Conservation (phyloP, 306 rosid species). For the Purshia tridentata region DNA sequence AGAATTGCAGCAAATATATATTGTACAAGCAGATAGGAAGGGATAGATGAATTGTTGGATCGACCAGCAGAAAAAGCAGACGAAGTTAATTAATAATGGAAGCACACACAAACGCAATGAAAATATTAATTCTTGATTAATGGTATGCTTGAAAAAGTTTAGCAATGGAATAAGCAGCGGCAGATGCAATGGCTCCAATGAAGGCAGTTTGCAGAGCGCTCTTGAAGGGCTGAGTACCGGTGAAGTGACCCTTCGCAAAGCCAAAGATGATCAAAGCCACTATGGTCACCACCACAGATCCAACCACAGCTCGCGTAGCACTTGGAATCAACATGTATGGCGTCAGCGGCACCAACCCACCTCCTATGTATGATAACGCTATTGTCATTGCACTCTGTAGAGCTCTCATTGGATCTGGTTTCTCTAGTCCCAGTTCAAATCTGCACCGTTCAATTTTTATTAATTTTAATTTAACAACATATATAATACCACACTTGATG, state of each 20-base stretch:
- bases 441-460: constrained; percentile 48
- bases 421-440: constrained; percentile 87
- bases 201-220: constrained; percentile 83
- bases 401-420: constrained; percentile 94
- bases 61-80: too few relatives aligned
- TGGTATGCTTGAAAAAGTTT: constrained; percentile 46
- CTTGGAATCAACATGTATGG: constrained; percentile 68
- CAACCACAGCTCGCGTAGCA: constrained; percentile 60
- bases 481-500: too few relatives aligned
- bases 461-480: too few relatives aligned
- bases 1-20: too few relatives aligned
- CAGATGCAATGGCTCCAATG: constrained; percentile 84
- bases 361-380: constrained; percentile 67
- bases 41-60: too few relatives aligned
- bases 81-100: too few relatives aligned
- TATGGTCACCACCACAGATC: constrained; percentile 63
- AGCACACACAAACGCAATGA: too few relatives aligned
- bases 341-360: constrained; percentile 69
- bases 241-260: constrained; percentile 78
- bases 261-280: constrained; percentile 73
- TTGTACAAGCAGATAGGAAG: too few relatives aligned
- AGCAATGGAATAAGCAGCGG: constrained; percentile 80
- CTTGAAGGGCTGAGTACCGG: constrained; percentile 63
- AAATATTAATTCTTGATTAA: not conserved
- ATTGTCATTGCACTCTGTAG: constrained; percentile 79